Percentiles rank a stretch among this genome's conserved stretches.
Conservation (phyloP, 2,329 filamentous ascomycete species). For the Fusarium redolens region DNA sequence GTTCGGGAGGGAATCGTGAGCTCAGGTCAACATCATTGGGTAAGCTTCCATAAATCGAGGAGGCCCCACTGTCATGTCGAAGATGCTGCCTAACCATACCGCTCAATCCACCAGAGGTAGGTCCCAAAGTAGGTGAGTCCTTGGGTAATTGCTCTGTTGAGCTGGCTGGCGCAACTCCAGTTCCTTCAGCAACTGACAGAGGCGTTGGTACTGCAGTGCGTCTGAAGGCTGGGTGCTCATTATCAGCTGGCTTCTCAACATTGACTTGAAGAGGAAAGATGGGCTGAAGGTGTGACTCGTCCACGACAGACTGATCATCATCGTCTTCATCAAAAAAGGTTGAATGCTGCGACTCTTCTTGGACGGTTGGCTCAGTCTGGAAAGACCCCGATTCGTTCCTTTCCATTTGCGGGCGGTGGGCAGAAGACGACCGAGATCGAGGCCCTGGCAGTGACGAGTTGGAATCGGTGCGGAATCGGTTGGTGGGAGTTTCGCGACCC, state of each 20-base stretch:
- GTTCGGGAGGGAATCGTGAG: slow-evolving; percentile 51
- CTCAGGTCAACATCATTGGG: slow-evolving; percentile 49
- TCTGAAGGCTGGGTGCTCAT: slow-evolving; percentile 66
- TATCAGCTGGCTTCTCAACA: slow-evolving; percentile 62
- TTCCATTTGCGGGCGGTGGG: slow-evolving; percentile 52
- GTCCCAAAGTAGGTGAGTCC: slow-evolving; percentile 86
- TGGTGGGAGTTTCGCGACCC: slow-evolving; percentile 72
- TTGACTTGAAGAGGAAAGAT: slow-evolving; percentile 51
- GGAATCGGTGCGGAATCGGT: slow-evolving; percentile 59
- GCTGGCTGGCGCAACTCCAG: not conserved
- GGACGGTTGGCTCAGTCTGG: slow-evolving; percentile 46
- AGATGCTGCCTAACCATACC: slow-evolving; percentile 88
- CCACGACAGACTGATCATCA: slow-evolving; percentile 49
- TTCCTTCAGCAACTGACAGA: slow-evolving; percentile 48
- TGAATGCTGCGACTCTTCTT: slow-evolving; percentile 49
- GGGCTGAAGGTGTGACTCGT: slow-evolving; percentile 13
- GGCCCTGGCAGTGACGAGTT: slow-evolving; percentile 54
- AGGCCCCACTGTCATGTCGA: slow-evolving; percentile 81
- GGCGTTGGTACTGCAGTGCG: slow-evolving; percentile 58
- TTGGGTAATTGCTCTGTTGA: slow-evolving; percentile 33
- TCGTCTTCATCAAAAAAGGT: slow-evolving; percentile 61
- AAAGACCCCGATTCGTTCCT: slow-evolving; percentile 46
- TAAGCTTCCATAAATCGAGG: slow-evolving; percentile 76
- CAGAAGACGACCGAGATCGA: slow-evolving; percentile 61
- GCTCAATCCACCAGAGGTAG: slow-evolving; percentile 72